A percentile compares a stretch with the other conserved stretches of the same genome.
Conservation (phyloP, 768 basidiomycete species). For the Lenzites betulinus region DNA sequence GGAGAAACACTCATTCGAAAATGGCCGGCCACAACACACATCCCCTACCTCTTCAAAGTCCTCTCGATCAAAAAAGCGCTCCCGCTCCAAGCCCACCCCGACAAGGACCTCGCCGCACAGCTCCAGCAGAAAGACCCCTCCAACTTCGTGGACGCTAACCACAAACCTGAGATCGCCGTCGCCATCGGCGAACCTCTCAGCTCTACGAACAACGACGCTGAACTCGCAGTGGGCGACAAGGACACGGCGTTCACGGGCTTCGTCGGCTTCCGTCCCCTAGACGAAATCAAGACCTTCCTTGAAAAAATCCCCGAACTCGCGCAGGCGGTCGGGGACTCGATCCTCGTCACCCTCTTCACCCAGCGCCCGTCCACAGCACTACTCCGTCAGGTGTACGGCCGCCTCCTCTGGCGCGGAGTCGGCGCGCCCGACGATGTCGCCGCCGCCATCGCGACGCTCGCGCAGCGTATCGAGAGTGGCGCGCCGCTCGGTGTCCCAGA, state of each 20-base stretch:
- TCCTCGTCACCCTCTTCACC: constrained; percentile 36
- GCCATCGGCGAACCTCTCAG: constrained; percentile 44
- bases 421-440: constrained; percentile 34
- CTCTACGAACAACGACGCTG: neutral
- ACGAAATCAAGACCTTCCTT: constrained; percentile 45
- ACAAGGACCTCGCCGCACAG: constrained; percentile 47
- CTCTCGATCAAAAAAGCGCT: constrained; percentile 56
- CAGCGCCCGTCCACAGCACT: constrained; percentile 30
- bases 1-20: constrained; percentile 38
- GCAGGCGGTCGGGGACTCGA: constrained; percentile 38
- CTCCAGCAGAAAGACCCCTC: constrained; percentile 46
- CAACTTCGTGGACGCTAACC: constrained; percentile 49
- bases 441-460: constrained; percentile 36
- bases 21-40: constrained; percentile 33
- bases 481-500: constrained; percentile 9
- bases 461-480: constrained; percentile 23
- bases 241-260: constrained; percentile 41
- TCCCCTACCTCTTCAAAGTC: constrained; percentile 61
- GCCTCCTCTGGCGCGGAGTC: constrained; percentile 42
- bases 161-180: constrained; percentile 64
- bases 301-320: constrained; percentile 46
- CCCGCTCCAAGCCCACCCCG: constrained; percentile 59
- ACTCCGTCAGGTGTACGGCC: constrained; percentile 44
- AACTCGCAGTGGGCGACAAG: constrained; percentile 11
- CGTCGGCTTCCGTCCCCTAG: constrained; percentile 54